Percentiles rank a stretch among this genome's conserved stretches.
phyloP scores from a whole-genome alignment of 2,329 filamentous ascomycete genomes.

The Aschersonia sp. region DNA sequence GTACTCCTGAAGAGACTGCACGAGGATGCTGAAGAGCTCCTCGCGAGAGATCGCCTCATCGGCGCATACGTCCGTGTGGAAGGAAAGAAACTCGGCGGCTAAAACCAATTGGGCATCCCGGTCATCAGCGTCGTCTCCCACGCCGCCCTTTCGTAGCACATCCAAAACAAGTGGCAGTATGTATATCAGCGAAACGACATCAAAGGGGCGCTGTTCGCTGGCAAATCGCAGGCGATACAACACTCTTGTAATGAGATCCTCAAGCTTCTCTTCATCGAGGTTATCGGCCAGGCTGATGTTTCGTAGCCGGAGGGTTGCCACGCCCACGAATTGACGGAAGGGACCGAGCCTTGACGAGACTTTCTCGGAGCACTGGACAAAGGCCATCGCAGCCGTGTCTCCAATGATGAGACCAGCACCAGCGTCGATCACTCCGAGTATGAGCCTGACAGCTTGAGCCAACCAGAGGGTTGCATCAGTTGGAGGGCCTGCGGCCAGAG shows the following conservation, averaged over 20 bases:
- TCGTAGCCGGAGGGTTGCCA: slow-evolving; percentile 70
- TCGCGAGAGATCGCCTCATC: slow-evolving; percentile 64
- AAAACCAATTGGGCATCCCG: slow-evolving; percentile 81
- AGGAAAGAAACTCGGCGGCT: slow-evolving; percentile 74
- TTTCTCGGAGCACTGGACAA: slow-evolving; percentile 64
- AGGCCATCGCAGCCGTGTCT: slow-evolving; percentile 62
- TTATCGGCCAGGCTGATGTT: slow-evolving; percentile 59
- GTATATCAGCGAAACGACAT: slow-evolving; percentile 76
- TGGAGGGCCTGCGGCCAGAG: slow-evolving; percentile 74
- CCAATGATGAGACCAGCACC: slow-evolving; percentile 73
- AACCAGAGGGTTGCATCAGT: slow-evolving; percentile 85
- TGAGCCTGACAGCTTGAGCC: slow-evolving; percentile 57
- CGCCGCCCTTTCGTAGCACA: slow-evolving; percentile 64
- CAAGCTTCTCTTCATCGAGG: slow-evolving; percentile 66
- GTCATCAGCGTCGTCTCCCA: slow-evolving; percentile 60
- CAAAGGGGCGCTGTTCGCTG: slow-evolving; percentile 87
- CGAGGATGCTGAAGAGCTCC: slow-evolving; percentile 56
- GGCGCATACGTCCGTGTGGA: slow-evolving; percentile 69
- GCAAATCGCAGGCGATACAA: slow-evolving; percentile 83
- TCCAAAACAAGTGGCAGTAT: slow-evolving; percentile 69
- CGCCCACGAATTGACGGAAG: slow-evolving; percentile 69
- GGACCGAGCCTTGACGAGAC: slow-evolving; percentile 60
- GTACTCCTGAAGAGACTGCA: slow-evolving; percentile 75
- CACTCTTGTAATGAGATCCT: slow-evolving; percentile 72
- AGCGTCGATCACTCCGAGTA: slow-evolving; percentile 62